Evolutionary conservation across 805 yeast species (phyloP), one percentile per base, ranked within the genome.

Genomic region (Candida dajiaensis): DNA sequence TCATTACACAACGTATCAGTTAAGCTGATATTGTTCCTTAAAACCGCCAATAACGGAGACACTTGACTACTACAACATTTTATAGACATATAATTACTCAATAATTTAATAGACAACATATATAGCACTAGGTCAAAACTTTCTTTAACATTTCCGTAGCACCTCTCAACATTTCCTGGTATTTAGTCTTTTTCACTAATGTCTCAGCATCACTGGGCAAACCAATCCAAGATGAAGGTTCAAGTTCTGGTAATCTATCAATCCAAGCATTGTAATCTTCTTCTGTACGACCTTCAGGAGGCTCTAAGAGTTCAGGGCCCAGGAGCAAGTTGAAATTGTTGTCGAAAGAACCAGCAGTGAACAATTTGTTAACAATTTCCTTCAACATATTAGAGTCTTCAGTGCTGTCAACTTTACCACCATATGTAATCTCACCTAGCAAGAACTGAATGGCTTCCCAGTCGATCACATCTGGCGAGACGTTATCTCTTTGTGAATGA

Each of bases 371-470:
- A 1, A 77, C 72, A 13, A 78, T 54, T 0, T 50, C 45, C 6
- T 41, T 51, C 15, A 81, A 58, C 41, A 57, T 63, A 11, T 57
- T 28, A 8, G 64, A 50, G 62, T 85, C 87, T 0, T 58, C 47
- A 0, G 38, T 48, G 41, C 62, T 56, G 45, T 75, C 76, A 22
- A 78, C 67, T 56, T 82, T 82, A 22, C 89, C 76, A 21, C 92
- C 92, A 56, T 86, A 85, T 2, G 80, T 69, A 8, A 83, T 68
- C 2, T 73, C 71, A 2, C 78, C 76, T 22, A 86, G 55, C 38
- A 83, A 62, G 42, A 68, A 66, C 5, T 67, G 60, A 2, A 86
- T 55, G 16, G 72, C 72, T 4, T 63, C 56, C 88, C 87, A 83
- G 6, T 84, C 80, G 43, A 81, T 67, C 1, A 40, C 21, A 5